phyloP scores from a whole-genome alignment of 805 yeast genomes.

The Lipomyces yamadae region DNA sequence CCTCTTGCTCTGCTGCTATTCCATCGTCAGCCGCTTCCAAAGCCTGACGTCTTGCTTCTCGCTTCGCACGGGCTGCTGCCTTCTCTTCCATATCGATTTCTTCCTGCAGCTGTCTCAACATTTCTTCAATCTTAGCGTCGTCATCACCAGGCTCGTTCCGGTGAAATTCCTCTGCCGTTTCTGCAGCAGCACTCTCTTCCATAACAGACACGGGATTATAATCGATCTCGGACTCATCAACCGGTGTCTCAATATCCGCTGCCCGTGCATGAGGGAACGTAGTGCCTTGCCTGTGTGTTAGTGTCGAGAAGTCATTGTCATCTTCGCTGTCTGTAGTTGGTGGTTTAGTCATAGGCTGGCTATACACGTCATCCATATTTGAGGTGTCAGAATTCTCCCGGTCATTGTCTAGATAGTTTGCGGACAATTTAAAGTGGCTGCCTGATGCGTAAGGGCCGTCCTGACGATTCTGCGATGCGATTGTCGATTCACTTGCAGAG shows the following conservation, averaged over 20 bases:
- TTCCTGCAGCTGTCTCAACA: slow-evolving; percentile 38
- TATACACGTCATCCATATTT: neutral
- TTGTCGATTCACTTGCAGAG: neutral
- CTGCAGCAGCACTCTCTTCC: slow-evolving; percentile 1
- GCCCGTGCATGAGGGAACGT: slow-evolving; percentile 19
- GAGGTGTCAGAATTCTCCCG: neutral
- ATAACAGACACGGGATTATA: slow-evolving; percentile 7
- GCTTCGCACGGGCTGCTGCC: slow-evolving; percentile 25
- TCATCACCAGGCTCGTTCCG: slow-evolving; percentile 44
- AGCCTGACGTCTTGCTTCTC: slow-evolving; percentile 27
- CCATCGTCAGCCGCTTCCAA: slow-evolving; percentile 18
- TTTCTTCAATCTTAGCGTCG: slow-evolving; percentile 49
- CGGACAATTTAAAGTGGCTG: slow-evolving; percentile 12
- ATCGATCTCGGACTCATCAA: slow-evolving; percentile 16
- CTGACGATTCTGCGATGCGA: neutral
- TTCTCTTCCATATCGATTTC: slow-evolving; percentile 34
- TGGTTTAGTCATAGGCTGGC: neutral
- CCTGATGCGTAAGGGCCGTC: neutral
- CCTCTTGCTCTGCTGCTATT: slow-evolving; percentile 12
- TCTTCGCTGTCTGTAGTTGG: slow-evolving; percentile 1
- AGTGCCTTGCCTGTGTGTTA: slow-evolving; percentile 23
- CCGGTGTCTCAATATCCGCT: slow-evolving; percentile 14
- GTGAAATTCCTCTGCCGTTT: neutral
- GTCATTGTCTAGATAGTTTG: slow-evolving; percentile 25
- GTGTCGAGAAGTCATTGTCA: slow-evolving; percentile 22